These are phyloP conservation scores for Alternaria arbusti DNA, from an alignment of 2,329 filamentous ascomycete species.

Conservation along the genomic window DNA sequence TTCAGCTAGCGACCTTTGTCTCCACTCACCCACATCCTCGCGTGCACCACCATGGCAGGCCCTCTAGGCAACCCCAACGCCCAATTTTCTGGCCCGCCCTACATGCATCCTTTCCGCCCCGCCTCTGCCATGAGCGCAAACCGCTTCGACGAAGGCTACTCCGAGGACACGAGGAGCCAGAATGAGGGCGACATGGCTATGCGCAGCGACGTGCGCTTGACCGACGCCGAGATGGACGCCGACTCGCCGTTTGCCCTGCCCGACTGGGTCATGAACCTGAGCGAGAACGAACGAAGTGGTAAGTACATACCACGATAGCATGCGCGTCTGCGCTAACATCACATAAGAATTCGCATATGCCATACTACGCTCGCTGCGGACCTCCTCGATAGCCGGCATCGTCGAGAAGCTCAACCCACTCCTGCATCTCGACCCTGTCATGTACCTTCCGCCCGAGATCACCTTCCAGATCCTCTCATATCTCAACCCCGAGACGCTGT, in stretches of 20 bases:
- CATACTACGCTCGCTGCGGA: constrained; percentile 78
- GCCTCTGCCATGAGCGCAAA: constrained; percentile 46
- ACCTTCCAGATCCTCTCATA: constrained; percentile 88
- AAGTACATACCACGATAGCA: constrained; percentile 21
- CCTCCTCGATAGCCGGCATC: constrained; percentile 78
- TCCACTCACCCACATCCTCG: constrained; percentile 1
- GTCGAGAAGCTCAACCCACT: constrained; percentile 81
- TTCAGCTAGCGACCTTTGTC: not conserved
- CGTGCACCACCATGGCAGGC: constrained; percentile 40
- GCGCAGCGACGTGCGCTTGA: constrained; percentile 43
- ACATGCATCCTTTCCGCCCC: constrained; percentile 46
- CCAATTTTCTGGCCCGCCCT: constrained; percentile 41
- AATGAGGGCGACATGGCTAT: constrained; percentile 51
- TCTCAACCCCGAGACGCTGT: constrained; percentile 79
- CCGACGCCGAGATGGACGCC: constrained; percentile 43
- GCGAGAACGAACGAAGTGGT: constrained; percentile 64
- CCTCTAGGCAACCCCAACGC: constrained; percentile 30
- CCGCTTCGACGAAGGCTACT: constrained; percentile 82
- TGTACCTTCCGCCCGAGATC: constrained; percentile 85
- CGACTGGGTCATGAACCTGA: constrained; percentile 61
- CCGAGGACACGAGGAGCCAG: constrained; percentile 70
- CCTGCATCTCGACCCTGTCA: constrained; percentile 90
- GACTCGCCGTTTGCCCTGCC: constrained; percentile 53
- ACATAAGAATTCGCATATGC: constrained; percentile 76
- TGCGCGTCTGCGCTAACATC: constrained; percentile 6